Conservation (phyloP, 495 filamentous ascomycete genomes). For the Aspergillus homomorphus region DNA sequence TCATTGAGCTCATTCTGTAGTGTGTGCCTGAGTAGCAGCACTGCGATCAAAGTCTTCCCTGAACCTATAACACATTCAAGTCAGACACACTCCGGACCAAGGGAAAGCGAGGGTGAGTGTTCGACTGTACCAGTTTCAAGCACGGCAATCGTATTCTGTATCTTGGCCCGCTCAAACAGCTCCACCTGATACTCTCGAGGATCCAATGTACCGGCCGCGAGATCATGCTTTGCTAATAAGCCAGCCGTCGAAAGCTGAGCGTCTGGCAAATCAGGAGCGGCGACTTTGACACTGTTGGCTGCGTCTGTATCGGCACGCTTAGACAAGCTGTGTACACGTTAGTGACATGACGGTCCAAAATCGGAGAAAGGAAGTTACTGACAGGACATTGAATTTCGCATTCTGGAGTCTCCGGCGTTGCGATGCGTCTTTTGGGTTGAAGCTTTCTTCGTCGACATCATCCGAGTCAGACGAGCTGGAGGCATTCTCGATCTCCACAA, state of each 20-base stretch:
- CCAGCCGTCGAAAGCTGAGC: constrained; percentile 38
- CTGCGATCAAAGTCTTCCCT: constrained; percentile 96
- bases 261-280: constrained; percentile 14
- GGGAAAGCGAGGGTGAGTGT: neutral
- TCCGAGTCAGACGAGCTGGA: constrained; percentile 28
- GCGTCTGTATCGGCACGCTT: constrained; percentile 36
- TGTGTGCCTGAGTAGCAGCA: constrained; percentile 74
- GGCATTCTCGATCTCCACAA: constrained; percentile 9
- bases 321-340: constrained; percentile 35
- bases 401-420: constrained; percentile 50
- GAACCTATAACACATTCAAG: constrained; percentile 55
- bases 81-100: neutral
- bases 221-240: constrained; percentile 44
- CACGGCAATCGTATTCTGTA: constrained; percentile 88
- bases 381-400: constrained; percentile 53
- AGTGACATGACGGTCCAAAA: constrained; percentile 7
- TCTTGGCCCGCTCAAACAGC: constrained; percentile 84
- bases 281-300: constrained; percentile 28
- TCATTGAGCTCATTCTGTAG: constrained; percentile 75
- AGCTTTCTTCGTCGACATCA: constrained; percentile 27
- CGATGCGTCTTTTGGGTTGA: constrained; percentile 36
- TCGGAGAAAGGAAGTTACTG: constrained; percentile 12
- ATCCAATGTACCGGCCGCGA: constrained; percentile 49
- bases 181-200: constrained; percentile 92
- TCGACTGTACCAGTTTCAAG: constrained; percentile 73